Evolutionary conservation across 169 alveolate species (phyloP), one percentile per base, ranked within the genome.

Genomic region (Toxoplasma gondii): DNA sequence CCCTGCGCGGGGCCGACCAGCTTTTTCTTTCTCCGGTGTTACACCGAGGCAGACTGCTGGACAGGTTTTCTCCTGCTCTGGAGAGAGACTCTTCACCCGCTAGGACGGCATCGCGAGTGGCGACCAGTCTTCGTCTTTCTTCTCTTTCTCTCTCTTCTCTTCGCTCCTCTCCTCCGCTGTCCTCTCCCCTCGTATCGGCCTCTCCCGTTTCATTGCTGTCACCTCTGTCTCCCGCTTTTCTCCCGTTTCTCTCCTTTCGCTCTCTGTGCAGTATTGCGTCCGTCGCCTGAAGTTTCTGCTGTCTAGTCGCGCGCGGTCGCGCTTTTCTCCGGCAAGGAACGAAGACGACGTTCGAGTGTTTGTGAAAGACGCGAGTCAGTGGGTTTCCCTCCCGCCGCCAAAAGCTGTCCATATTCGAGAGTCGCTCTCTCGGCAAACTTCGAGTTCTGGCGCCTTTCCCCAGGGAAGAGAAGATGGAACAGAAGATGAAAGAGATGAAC

Each of bases 371-470:
- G 58, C 90, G 22, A 16, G 12, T 24, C 54, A 29, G 69, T 82
- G 90, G 90, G 27, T 82, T 67, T 82, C 90, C 17, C n/a, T 82
- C 38, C 90, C 90, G 67, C 90, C 54, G 38, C 90, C 90, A 34
- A 38, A 24, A 10, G 34, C 90, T 36, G 90, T 82, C 36, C 90
- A 82, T 38, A 82, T 82, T 31, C 67, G 4, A 2, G 86, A 7
- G 27, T 10, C 39, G 86, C 86, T 64, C 74, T 64, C 74, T 7
- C 74, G 74, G 74, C 74, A 53, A 19, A 19, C 67, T 9, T 53
- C 31, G 41, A 5, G 38, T 34, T 17, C 82, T 10, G 10, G 38
- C 38, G 82, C 12, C 36, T 17, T n/a, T 74, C 81, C 31, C 19
- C 39, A 17, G 86, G 45, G 22, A 27, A 78, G 86, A 19, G n/a